A percentile compares a stretch with the other conserved stretches of the same genome.
These are phyloP conservation scores for Aureobasidium sp. DNA, from an alignment of 2,329 filamentous ascomycete species.

Conservation along the genomic window DNA sequence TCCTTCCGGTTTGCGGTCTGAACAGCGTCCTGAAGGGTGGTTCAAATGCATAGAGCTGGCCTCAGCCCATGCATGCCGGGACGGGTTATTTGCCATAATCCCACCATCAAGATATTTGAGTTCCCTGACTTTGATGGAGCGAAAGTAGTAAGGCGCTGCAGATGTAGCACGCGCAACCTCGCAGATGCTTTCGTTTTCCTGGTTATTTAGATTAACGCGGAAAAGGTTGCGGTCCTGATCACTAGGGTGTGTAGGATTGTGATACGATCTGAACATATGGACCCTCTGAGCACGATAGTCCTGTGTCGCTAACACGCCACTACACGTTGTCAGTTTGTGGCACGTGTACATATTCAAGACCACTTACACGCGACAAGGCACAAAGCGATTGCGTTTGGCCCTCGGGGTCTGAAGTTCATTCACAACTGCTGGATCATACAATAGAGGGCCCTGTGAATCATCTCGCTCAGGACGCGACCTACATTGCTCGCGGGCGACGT, in stretches of 20 bases:
- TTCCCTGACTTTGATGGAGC: constrained; percentile 31
- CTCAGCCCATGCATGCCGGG: constrained; percentile 35
- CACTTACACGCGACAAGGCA: background rate
- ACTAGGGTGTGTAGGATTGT: background rate
- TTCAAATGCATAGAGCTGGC: constrained; percentile 18
- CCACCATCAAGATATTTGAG: constrained; percentile 34
- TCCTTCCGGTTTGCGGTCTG: background rate
- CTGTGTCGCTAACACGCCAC: background rate
- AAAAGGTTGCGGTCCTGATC: background rate
- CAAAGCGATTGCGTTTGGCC: background rate
- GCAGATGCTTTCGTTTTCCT: constrained; percentile 20
- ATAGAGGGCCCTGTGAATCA: background rate
- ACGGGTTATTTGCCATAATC: constrained; percentile 41
- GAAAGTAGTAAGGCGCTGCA: constrained; percentile 28
- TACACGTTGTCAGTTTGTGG: background rate
- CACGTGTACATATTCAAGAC: background rate
- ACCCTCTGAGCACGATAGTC: background rate
- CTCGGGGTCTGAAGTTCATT: background rate
- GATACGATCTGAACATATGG: constrained; percentile 11
- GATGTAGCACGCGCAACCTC: constrained; percentile 27
- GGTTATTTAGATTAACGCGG: background rate
- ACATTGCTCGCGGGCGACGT: background rate
- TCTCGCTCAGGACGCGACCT: background rate
- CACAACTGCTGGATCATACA: too few species aligned
- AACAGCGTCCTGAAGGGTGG: background rate